phyloP scores from a whole-genome alignment of 371 early-diverging fungal species.

The Apophysomyces elegans region DNA sequence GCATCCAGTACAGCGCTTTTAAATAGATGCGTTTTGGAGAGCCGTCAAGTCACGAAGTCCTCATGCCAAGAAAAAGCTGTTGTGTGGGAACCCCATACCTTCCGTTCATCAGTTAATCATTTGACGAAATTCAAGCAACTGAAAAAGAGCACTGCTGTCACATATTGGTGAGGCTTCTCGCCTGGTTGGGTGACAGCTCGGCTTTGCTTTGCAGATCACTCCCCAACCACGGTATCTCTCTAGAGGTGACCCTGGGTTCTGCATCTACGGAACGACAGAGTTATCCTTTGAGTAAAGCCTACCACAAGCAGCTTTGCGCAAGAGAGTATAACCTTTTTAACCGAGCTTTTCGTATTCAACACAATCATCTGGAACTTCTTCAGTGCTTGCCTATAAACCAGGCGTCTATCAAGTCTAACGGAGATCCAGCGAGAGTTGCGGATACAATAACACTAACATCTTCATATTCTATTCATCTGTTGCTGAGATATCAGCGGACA shows the following conservation, averaged over 20 bases:
- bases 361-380: not conserved
- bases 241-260: not conserved
- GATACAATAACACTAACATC: not conserved
- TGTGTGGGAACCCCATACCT: not conserved
- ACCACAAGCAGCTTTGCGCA: not conserved
- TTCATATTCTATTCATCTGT: no score
- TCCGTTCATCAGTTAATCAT: not conserved
- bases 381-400: not conserved
- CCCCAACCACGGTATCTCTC: not conserved
- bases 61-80: no score
- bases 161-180: not conserved
- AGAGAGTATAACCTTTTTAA: not conserved
- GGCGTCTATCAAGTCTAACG: not conserved
- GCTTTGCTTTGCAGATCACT: constrained; percentile 5
- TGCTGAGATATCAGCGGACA: no score
- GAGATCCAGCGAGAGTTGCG: constrained; percentile 1
- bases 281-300: constrained; percentile 1
- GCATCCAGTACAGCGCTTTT: no score
- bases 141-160: not conserved
- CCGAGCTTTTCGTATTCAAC: not conserved
- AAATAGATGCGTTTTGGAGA: no score
- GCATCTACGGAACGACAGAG: not conserved
- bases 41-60: no score
- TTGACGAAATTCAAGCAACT: not conserved
- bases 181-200: not conserved